Percentiles rank a stretch among this genome's conserved stretches.
These are phyloP conservation scores for Trichaptum fuscoviolaceum DNA, from an alignment of 768 basidiomycete genomes.

Conservation along the genomic window DNA sequence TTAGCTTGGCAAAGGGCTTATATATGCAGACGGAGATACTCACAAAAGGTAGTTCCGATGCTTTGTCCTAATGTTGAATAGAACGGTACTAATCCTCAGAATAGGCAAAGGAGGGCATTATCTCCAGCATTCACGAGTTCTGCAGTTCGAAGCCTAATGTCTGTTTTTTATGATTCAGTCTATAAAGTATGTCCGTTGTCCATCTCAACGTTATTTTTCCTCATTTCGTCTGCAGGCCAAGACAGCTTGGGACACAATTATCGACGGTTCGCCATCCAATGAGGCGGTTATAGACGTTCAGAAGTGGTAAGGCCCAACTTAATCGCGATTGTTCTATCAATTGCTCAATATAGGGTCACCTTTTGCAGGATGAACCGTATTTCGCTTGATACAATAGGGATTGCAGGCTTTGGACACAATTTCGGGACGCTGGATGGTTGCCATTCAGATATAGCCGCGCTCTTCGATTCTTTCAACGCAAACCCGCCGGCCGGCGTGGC, in stretches of 20 bases:
- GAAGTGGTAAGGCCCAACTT: conserved; percentile 30
- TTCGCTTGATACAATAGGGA: conserved; percentile 51
- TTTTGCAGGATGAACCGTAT: conserved; percentile 38
- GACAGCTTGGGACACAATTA: conserved; percentile 25
- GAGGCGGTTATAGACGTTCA: conserved; percentile 42
- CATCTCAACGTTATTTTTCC: not conserved
- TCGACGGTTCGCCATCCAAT: conserved; percentile 17
- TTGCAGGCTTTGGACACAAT: conserved; percentile 55
- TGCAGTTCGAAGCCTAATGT: conserved; percentile 39
- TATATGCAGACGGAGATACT: conserved; percentile 18
- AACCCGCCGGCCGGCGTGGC: conserved; percentile 57
- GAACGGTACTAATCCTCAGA: too few relatives aligned
- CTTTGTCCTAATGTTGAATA: too few relatives aligned
- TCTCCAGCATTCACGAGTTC: conserved; percentile 50
- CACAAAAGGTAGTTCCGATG: conserved; percentile 19
- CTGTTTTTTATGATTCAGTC: conserved; percentile 45
- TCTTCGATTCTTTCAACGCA: conserved; percentile 55
- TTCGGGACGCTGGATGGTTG: conserved; percentile 50
- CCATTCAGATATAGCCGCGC: conserved; percentile 37
- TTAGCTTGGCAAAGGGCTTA: conserved; percentile 13
- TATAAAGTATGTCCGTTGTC: conserved; percentile 35
- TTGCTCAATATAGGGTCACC: not conserved
- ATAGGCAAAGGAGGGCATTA: conserved; percentile 44
- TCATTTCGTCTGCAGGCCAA: conserved; percentile 25
- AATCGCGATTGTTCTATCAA: too few relatives aligned